A percentile compares a stretch with the other conserved stretches of the same genome.
Conservation (phyloP, 345 rosid genomes). For the Pelargonium nanum region DNA sequence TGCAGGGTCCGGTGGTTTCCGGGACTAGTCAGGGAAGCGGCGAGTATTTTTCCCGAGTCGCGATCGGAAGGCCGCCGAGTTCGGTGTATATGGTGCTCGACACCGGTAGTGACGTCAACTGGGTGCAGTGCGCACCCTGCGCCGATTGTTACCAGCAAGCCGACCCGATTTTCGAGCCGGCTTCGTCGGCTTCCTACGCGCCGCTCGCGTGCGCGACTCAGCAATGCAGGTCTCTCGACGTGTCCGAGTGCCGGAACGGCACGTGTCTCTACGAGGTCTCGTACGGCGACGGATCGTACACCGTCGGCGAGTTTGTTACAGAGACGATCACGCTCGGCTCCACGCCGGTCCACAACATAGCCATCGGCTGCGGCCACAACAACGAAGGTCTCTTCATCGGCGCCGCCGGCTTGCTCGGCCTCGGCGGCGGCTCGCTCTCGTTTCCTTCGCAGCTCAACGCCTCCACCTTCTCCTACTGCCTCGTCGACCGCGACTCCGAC, state of each 20-base stretch:
- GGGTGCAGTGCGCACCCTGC: conserved; percentile 90
- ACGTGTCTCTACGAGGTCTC: conserved; percentile 76
- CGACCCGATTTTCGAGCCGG: conserved; percentile 77
- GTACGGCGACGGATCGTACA: conserved; percentile 86
- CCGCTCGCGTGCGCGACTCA: conserved; percentile 51
- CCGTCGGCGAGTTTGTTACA: conserved; percentile 72
- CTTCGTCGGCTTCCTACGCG: conserved; percentile 49
- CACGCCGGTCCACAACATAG: conserved; percentile 38
- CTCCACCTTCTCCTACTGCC: conserved; percentile 61
- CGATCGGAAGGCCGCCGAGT: conserved; percentile 69
- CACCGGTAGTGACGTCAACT: conserved; percentile 83
- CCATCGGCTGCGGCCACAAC: conserved; percentile 81
- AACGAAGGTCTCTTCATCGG: conserved; percentile 74
- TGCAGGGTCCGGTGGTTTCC: conserved; percentile 52
- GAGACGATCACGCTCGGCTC: conserved; percentile 68
- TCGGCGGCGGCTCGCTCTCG: conserved; percentile 76
- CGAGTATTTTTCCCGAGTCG: conserved; percentile 81
- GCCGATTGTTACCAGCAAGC: conserved; percentile 78
- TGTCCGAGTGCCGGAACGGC: conserved; percentile 50
- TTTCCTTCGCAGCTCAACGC: conserved; percentile 69
- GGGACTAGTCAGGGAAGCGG: conserved; percentile 88
- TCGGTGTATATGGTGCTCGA: conserved; percentile 67
- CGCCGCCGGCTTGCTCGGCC: conserved; percentile 83
- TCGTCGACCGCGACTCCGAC: conserved; percentile 88
- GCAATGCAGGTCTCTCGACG: conserved; percentile 59